Evolutionary conservation across 2,329 filamentous ascomycete genomes (phyloP), one percentile per base, ranked within the genome.

Genomic region (Penicillium sp.): DNA sequence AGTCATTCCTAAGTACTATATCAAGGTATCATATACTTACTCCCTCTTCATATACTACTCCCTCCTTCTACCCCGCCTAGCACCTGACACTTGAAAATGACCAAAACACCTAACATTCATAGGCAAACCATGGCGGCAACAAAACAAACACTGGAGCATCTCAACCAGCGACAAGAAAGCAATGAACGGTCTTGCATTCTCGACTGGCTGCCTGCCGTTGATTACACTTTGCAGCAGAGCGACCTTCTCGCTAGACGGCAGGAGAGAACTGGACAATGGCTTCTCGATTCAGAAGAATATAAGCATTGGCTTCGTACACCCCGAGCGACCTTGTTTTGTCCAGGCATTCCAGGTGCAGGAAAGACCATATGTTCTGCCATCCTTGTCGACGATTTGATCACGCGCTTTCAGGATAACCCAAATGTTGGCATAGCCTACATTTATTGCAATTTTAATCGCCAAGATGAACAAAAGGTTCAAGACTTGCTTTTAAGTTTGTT

Each of bases 381-480:
- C 9, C 71, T 78, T 0, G 60, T 82, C 0, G 69, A 82, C 2
- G 11, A 79, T 20, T 66, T 83, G 2, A n/a, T 24, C 3, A 35
- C 14, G 0, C 40, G 31, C 2, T 74, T 67, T 42, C 7, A 55
- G 0, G 55, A 64, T 2, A 60, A 70, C 5, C 0, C 6, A 0
- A 53, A 24, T 1, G 43, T 76, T 29, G 74, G 74, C 0, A 66
- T 83, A 18, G 76, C 74, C 0, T 82, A 77, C 26, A n/a, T 81
- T 0, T 84, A 79, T 49, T 80, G 74, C 65, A 76, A 79, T 50
- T 80, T 76, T 56, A 65, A 65, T n/a, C 64, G 66, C 2, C 60
- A 72, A 8, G 54, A 72, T 0, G 69, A 79, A 16, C 78, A 82
- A 45, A 72, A 55, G 0, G 32, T 63, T 2, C 55, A 67, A 0